A percentile compares a stretch with the other conserved stretches of the same genome.
Evolutionary conservation across 2,329 filamentous ascomycete genomes (phyloP).

Genomic region (Cordyceps cateniannulata): DNA sequence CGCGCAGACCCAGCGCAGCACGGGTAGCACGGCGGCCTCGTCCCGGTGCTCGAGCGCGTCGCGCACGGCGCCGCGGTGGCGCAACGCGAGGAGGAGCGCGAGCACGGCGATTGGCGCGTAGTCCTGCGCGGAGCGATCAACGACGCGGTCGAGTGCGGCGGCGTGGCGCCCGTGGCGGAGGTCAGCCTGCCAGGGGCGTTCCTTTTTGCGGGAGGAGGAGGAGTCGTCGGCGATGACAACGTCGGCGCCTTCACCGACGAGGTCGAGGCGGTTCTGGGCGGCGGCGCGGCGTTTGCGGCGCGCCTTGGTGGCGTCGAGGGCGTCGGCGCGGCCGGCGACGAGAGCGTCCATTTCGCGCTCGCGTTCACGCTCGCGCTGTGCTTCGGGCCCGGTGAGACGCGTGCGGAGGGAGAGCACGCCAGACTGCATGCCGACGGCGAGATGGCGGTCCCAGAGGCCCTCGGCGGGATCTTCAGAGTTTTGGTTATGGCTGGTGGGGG

Average conservation of each 20-base stretch:
- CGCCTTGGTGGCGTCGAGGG: constrained; percentile 65
- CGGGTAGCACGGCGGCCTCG: constrained; percentile 71
- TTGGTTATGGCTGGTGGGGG: no score
- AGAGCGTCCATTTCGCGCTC: constrained; percentile 82
- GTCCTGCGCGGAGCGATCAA: constrained; percentile 46
- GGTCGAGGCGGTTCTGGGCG: constrained; percentile 58
- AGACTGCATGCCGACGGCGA: constrained; percentile 91
- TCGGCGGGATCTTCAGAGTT: no score
- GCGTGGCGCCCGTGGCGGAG: constrained; percentile 73
- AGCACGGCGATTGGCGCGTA: constrained; percentile 59
- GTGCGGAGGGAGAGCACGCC: constrained; percentile 89
- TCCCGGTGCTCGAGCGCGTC: constrained; percentile 75
- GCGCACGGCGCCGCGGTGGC: constrained; percentile 79
- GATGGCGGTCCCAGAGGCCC: constrained; percentile 73
- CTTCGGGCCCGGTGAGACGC: constrained; percentile 76
- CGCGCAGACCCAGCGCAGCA: constrained; percentile 75
- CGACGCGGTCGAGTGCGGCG: constrained; percentile 70
- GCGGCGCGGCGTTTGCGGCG: constrained; percentile 57
- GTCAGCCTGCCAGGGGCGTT: constrained; percentile 72
- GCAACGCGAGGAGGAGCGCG: constrained; percentile 75
- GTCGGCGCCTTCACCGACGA: constrained; percentile 76
- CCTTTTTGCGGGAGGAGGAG: constrained; percentile 45
- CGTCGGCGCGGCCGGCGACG: constrained; percentile 68
- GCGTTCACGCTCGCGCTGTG: constrained; percentile 66
- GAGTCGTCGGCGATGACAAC: constrained; percentile 75